Conservation (phyloP, 306 rosid species). For the Rubus parviflorus region DNA sequence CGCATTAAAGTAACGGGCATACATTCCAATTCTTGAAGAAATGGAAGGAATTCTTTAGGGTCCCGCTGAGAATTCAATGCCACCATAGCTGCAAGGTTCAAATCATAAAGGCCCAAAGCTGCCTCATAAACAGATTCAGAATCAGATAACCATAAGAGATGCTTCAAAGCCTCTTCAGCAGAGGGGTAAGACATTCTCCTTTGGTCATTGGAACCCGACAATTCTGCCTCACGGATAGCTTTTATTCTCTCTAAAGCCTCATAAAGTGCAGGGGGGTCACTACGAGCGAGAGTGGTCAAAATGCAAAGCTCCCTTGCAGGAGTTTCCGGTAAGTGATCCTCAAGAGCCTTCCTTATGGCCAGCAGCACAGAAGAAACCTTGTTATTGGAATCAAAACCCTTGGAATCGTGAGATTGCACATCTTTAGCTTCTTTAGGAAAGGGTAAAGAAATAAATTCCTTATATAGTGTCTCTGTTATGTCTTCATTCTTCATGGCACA, state of each 20-base stretch:
- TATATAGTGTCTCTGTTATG: conserved; percentile 62
- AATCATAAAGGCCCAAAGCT: conserved; percentile 95
- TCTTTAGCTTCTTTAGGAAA: conserved; percentile 40
- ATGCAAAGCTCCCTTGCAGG: conserved; percentile 93
- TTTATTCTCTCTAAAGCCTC: conserved; percentile 92
- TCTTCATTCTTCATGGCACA: conserved; percentile 87
- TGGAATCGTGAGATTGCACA: conserved; percentile 36
- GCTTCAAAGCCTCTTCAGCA: conserved; percentile 94
- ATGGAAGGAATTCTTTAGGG: conserved; percentile 96
- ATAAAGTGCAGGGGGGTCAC: conserved; percentile 90
- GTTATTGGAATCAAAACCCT: conserved; percentile 41
- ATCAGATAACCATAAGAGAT: conserved; percentile 93
- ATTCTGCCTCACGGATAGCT: conserved; percentile 74
- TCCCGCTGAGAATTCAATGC: conserved; percentile 96
- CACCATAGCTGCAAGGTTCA: conserved; percentile 91
- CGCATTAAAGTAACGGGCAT: conserved; percentile 72
- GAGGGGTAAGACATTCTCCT: conserved; percentile 60
- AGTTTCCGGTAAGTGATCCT: conserved; percentile 68
- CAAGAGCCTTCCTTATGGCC: conserved; percentile 83
- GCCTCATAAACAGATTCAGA: conserved; percentile 84
- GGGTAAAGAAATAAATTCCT: conserved; percentile 44
- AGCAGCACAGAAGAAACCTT: conserved; percentile 76
- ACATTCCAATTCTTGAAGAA: conserved; percentile 75
- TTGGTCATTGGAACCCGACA: conserved; percentile 61
- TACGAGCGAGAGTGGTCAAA: conserved; percentile 90